Conservation (phyloP, 306 rosid genomes). For the Cercis canadensis region DNA sequence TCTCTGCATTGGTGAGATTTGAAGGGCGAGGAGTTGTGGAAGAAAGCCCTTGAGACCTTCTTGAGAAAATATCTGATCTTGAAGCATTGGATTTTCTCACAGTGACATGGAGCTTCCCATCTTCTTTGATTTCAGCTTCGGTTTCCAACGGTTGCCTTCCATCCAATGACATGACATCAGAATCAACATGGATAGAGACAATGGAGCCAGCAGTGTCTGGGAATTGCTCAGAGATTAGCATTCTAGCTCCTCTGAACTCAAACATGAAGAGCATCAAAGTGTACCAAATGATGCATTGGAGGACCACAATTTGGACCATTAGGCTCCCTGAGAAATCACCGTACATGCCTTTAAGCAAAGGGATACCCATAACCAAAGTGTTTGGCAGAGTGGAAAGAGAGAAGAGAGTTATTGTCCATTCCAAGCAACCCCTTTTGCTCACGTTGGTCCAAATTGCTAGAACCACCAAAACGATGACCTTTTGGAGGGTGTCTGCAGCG, state of each 20-base stretch:
- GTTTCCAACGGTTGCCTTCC: conserved; percentile 77
- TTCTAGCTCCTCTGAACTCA: conserved; percentile 74
- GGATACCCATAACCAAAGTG: conserved; percentile 91
- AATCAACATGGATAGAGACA: conserved; percentile 88
- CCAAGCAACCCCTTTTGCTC: conserved; percentile 71
- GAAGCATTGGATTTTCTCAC: conserved; percentile 84
- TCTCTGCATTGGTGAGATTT: conserved; percentile 84
- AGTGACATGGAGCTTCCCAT: conserved; percentile 82
- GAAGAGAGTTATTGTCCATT: conserved; percentile 85
- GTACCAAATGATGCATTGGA: conserved; percentile 94
- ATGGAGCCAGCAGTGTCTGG: conserved; percentile 87
- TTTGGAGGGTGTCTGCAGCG: conserved; percentile 86
- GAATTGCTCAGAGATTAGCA: conserved; percentile 81
- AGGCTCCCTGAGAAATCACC: conserved; percentile 78
- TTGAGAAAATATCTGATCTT: conserved; percentile 71
- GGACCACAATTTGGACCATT: conserved; percentile 93
- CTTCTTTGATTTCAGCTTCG: conserved; percentile 75
- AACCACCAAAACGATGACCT: conserved; percentile 62
- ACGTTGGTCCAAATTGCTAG: conserved; percentile 63
- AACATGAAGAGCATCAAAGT: conserved; percentile 82
- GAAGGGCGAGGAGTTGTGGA: conserved; percentile 80
- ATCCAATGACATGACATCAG: conserved; percentile 79
- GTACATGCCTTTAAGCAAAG: conserved; percentile 84
- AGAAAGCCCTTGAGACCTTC: conserved; percentile 77
- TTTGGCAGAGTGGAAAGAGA: conserved; percentile 86